phyloP scores from a whole-genome alignment of 306 rosid species.

The Lagenaria siceraria region DNA sequence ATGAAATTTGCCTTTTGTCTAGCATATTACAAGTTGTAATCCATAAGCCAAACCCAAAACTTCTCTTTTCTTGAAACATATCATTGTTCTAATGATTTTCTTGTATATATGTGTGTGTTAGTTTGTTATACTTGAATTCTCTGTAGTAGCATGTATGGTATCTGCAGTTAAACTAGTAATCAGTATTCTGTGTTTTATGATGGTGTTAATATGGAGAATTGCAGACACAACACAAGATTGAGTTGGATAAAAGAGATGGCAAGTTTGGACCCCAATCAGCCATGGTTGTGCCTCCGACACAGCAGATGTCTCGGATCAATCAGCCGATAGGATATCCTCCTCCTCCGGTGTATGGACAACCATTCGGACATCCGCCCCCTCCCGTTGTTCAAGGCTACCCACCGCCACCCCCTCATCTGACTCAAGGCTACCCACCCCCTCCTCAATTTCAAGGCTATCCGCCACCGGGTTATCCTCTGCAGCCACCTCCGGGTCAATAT shows the following conservation, averaged over 20 bases:
- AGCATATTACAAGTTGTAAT: background rate
- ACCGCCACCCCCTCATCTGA: background rate
- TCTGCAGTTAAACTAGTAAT: background rate
- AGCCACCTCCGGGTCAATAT: conserved; percentile 30
- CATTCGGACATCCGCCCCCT: conserved; percentile 31
- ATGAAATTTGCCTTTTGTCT: background rate
- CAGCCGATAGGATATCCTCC: conserved; percentile 26
- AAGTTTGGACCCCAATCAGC: conserved; percentile 33
- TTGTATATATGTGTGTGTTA: background rate
- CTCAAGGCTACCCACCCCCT: background rate
- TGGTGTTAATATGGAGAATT: conserved; percentile 4
- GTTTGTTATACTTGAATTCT: background rate
- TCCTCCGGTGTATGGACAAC: conserved; percentile 24
- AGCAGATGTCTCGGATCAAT: conserved; percentile 60
- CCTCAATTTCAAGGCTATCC: background rate
- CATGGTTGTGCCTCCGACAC: conserved; percentile 39
- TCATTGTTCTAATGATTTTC: background rate
- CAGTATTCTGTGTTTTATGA: background rate
- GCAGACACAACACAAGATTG: conserved; percentile 80
- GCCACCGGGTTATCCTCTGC: conserved; percentile 23
- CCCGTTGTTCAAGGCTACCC: conserved; percentile 6
- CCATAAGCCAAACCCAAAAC: background rate
- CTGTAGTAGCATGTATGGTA: background rate
- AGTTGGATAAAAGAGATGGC: conserved; percentile 70
- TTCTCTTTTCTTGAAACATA: background rate